These are phyloP conservation scores for Exophiala sp. DNA, from an alignment of 2,329 filamentous ascomycete species.

Conservation along the genomic window DNA sequence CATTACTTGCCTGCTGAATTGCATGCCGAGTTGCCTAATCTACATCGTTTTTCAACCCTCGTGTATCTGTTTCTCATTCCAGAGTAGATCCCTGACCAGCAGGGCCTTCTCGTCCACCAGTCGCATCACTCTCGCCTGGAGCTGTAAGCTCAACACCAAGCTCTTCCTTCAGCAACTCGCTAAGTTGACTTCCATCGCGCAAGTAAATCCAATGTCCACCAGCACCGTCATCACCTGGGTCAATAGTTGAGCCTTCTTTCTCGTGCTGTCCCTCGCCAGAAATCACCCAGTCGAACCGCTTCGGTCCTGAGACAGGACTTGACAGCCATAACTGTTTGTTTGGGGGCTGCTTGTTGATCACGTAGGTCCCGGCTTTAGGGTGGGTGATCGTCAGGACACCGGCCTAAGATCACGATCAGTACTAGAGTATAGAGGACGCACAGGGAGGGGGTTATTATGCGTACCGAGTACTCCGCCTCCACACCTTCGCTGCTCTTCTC, in stretches of 20 bases:
- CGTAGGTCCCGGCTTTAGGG: constrained; percentile 69
- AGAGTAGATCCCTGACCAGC: constrained; percentile 10
- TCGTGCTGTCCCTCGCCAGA: constrained; percentile 66
- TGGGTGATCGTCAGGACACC: constrained; percentile 78
- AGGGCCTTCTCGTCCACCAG: constrained; percentile 16
- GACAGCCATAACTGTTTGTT: constrained; percentile 98
- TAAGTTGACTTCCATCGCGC: constrained; percentile 74
- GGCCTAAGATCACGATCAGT: constrained; percentile 51
- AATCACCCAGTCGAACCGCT: constrained; percentile 88
- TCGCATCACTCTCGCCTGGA: constrained; percentile 10
- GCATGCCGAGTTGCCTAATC: background rate
- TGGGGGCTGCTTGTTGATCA: constrained; percentile 97
- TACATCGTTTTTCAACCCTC: too few species aligned
- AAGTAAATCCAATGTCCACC: constrained; percentile 81
- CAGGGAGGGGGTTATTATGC: constrained; percentile 29
- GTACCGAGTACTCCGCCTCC: constrained; percentile 85
- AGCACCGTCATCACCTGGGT: constrained; percentile 29
- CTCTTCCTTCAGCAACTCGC: constrained; percentile 70
- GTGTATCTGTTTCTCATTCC: background rate
- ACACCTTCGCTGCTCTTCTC: constrained; percentile 66
- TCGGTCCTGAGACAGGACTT: constrained; percentile 84
- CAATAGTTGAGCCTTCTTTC: constrained; percentile 69
- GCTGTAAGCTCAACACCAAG: constrained; percentile 61
- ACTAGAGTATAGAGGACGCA: background rate
- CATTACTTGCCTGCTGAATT: background rate